These are phyloP conservation scores for Plantago coronopus DNA, from an alignment of 305 asterid genomes.

Conservation along the genomic window DNA sequence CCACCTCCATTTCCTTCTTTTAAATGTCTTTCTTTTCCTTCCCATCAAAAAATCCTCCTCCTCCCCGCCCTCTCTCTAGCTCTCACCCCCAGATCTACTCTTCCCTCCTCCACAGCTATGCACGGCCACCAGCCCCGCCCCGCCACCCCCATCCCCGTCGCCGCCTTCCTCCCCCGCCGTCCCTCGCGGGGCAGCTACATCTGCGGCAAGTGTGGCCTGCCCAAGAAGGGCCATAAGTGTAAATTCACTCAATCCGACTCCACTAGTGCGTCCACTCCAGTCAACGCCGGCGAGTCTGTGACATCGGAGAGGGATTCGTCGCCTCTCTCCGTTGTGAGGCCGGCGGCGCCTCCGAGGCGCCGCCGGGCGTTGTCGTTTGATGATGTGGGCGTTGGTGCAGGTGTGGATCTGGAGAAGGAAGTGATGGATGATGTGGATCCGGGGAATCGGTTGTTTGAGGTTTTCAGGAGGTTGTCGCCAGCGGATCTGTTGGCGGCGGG, in stretches of 20 bases:
- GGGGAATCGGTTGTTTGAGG: conserved; percentile 74
- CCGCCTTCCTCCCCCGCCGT: conserved; percentile 37
- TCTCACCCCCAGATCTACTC: no score
- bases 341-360: conserved; percentile 30
- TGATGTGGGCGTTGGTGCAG: no score
- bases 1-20: no score
- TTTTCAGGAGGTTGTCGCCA: conserved; percentile 83
- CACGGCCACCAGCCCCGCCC: conserved; percentile 73
- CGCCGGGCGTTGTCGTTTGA: no score
- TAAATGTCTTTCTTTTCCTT: no score
- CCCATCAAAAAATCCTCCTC: no score
- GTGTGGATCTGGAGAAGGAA: conserved; percentile 41
- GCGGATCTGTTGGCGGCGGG: conserved; percentile 59
- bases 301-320: conserved; percentile 25
- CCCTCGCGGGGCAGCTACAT: conserved; percentile 79
- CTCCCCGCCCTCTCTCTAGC: no score
- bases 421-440: conserved; percentile 42
- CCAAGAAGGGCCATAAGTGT: conserved; percentile 82
- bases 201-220: conserved; percentile 88
- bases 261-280: not conserved
- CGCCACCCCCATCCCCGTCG: conserved; percentile 65
- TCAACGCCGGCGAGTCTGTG: conserved; percentile 22
- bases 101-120: no score
- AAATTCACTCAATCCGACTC: conserved; percentile 16
- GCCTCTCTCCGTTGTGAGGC: no score